Evolutionary conservation across 2,329 filamentous ascomycete species (phyloP).

Genomic region (Penicillium sp.): DNA sequence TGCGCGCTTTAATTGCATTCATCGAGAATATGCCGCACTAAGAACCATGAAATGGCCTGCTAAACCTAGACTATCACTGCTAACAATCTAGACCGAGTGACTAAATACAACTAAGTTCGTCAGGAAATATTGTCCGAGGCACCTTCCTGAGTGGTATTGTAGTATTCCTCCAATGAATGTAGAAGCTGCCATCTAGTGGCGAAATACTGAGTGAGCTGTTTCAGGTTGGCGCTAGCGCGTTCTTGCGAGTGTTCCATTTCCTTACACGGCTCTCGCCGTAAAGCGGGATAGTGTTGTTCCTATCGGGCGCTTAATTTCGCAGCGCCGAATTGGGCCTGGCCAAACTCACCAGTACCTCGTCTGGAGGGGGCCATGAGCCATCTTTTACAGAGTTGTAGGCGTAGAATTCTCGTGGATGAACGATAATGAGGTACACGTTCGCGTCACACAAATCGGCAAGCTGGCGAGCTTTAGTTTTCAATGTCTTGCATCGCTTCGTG

Average conservation of each 20-base stretch:
- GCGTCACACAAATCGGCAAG: not conserved
- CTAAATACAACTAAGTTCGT: not conserved
- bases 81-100: not conserved
- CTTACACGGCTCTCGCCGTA: not conserved
- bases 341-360: not conserved
- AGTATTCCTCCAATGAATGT: not conserved
- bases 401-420: not conserved
- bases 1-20: not conserved
- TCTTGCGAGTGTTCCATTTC: not conserved
- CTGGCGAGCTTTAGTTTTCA: slow-evolving; percentile 2
- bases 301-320: not conserved
- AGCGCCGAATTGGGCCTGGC: not conserved
- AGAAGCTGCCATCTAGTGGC: not conserved
- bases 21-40: not conserved
- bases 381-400: slow-evolving; percentile 1
- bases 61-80: not conserved
- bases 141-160: not conserved
- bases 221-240: not conserved
- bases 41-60: not conserved
- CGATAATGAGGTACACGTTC: slow-evolving; percentile 1
- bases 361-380: not conserved
- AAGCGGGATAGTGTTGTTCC: not conserved
- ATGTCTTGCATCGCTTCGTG: not conserved
- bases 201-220: not conserved
- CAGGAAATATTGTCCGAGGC: not conserved